Percentiles rank a stretch among this genome's conserved stretches.
These are phyloP conservation scores for Verticillium longisporum DNA, from an alignment of 2,329 filamentous ascomycete genomes.

Conservation along the genomic window DNA sequence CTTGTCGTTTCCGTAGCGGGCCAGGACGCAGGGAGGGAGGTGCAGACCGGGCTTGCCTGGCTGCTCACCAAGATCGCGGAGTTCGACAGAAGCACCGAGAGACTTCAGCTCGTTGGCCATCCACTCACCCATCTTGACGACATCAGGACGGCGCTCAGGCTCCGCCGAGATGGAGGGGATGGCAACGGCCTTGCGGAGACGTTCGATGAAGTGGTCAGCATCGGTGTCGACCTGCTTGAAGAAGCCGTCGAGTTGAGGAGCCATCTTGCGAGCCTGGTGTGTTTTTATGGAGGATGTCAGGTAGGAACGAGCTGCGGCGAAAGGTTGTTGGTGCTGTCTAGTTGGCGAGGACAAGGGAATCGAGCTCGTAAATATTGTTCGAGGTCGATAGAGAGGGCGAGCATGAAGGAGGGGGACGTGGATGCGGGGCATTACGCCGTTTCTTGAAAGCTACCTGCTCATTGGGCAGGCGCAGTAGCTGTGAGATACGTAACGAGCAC, in stretches of 20 bases:
- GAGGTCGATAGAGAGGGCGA: constrained; percentile 3
- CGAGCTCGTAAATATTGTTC: constrained; percentile 4
- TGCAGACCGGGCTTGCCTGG: constrained; percentile 85
- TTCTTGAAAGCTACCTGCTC: constrained; percentile 4
- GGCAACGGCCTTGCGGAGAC: constrained; percentile 84
- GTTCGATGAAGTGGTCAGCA: constrained; percentile 77
- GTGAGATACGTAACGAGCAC: neutral
- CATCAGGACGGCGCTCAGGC: constrained; percentile 80
- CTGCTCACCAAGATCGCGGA: constrained; percentile 83
- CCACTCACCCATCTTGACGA: constrained; percentile 93
- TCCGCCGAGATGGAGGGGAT: constrained; percentile 96
- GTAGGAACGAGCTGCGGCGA: constrained; percentile 30
- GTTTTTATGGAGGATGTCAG: constrained; percentile 44
- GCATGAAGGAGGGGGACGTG: constrained; percentile 23
- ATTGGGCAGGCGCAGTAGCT: constrained; percentile 1
- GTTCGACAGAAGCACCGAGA: constrained; percentile 81
- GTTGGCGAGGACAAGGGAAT: constrained; percentile 8
- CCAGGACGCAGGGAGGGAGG: constrained; percentile 86
- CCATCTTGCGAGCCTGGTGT: constrained; percentile 71
- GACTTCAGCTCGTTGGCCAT: constrained; percentile 75
- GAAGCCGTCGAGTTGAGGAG: constrained; percentile 82
- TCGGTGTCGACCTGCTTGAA: constrained; percentile 87
- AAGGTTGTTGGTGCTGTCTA: constrained; percentile 5
- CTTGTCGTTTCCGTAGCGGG: constrained; percentile 84
- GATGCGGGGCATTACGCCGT: constrained; percentile 39